Base-by-base conservation (phyloP, 1,284 basidiomycete genomes). In the Cutaneotrichosporon sp. region DNA sequence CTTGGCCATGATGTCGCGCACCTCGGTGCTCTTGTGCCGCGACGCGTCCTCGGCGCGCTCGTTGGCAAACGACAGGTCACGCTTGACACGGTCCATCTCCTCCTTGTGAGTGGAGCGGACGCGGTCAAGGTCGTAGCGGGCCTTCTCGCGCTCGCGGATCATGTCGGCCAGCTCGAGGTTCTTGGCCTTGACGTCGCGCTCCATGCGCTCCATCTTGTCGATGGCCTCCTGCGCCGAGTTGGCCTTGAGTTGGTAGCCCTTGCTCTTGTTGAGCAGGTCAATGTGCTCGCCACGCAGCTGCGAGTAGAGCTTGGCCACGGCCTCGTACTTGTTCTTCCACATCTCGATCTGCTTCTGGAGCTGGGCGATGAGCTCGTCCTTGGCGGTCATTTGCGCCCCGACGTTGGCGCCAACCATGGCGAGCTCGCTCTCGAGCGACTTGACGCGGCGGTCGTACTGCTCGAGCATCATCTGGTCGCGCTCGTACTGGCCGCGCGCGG, bases 311-410 rank as follows among this genome's bases (percentile, higher is more conserved):
- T 99, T 99, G 51, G 97, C 97, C 60, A 99, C 84, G 0, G 95
- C 92, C 80, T 99, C 97, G 80, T 99, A 99, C 81, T 99, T 99
- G 83, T 94, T 95, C 65, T 93, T 89, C 97, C 97, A 99, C 24
- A 97, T 82, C 8, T 88, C 90, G 65, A 97, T 94, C 81, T 99
- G 97, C 75, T 97, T 92, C 79, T 98, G 95, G 14, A 99, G 86
- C 78, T 97, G 93, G 74, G 88, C 89, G 76, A 99, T 93, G 72
- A 99, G 83, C 29, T 98, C 94, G 75, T 99, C 97, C 81, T 99
- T 99, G 54, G 91, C 89, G 58, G 83, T 79, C 82, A 98, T 85
- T 78, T 99, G 97, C 5, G 92, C 89, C 64, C 87, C 87, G 66
- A 97, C 86, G 73, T 95, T 94, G 66, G 85, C 82, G 36, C 86